Evolutionary conservation across 768 basidiomycete species (phyloP).

Genomic region (Suillus brevipes): DNA sequence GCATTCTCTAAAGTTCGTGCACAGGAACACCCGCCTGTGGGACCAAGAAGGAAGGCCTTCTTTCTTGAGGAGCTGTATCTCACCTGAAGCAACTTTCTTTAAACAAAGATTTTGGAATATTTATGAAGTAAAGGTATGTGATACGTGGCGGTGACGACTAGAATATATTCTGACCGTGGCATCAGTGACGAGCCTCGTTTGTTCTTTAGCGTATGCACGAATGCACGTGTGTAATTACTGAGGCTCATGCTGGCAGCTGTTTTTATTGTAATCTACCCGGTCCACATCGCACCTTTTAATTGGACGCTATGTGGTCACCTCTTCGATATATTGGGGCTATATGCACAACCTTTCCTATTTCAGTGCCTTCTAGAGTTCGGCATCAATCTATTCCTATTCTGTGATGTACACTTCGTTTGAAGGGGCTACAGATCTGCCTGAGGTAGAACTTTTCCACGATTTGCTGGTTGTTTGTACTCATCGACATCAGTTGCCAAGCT

Average conservation of each 20-base stretch:
- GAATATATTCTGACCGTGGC: not conserved
- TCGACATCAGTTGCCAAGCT: not conserved
- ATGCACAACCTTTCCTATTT: not conserved
- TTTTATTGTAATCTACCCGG: not conserved
- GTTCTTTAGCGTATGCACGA: not conserved
- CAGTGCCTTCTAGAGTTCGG: not conserved
- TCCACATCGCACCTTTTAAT: not conserved
- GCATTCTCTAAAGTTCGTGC: constrained; percentile 6
- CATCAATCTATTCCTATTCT: not conserved
- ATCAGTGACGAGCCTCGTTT: not conserved
- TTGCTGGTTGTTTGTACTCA: not conserved
- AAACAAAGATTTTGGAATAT: not conserved
- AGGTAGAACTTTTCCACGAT: not conserved
- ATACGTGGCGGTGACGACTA: not conserved
- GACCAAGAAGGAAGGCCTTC: constrained; percentile 3
- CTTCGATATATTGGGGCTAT: not conserved
- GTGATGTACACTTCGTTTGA: not conserved
- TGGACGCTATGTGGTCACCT: not conserved
- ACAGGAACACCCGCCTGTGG: constrained; percentile 1
- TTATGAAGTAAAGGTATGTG: not conserved
- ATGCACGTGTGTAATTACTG: not conserved
- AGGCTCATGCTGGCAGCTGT: not conserved
- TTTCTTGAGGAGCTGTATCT: constrained; percentile 4
- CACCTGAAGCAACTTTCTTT: not conserved
- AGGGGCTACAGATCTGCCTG: not conserved